phyloP scores from a whole-genome alignment of 495 filamentous ascomycete genomes.

The Podospora tetraspora region DNA sequence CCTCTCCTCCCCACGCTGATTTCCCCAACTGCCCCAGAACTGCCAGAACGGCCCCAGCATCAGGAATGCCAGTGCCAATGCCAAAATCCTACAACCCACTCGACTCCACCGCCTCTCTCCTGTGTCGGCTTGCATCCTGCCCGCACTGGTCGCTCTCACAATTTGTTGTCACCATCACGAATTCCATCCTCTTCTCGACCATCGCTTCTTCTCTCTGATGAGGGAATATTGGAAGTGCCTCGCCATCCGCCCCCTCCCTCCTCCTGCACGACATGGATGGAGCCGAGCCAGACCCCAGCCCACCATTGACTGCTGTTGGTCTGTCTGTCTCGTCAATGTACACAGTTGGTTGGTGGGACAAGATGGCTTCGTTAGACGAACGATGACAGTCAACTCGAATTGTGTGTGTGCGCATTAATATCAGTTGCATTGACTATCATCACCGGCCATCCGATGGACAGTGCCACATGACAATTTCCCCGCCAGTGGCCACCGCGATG shows the following conservation, averaged over 20 bases:
- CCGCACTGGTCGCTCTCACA: not conserved
- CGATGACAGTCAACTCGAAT: not conserved
- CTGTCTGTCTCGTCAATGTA: not conserved
- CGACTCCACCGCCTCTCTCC: not conserved
- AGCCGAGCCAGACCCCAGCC: slow-evolving; percentile 1
- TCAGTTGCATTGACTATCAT: slow-evolving; percentile 27
- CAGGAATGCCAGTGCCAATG: not conserved
- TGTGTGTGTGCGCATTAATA: slow-evolving; percentile 19
- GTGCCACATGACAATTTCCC: slow-evolving; percentile 26
- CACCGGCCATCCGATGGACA: slow-evolving; percentile 16
- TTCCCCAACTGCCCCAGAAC: not conserved
- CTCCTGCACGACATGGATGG: not conserved
- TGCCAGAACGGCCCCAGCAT: not conserved
- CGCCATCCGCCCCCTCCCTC: not conserved
- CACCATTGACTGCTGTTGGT: too few relatives aligned
- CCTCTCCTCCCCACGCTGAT: not conserved
- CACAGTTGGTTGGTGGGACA: too few relatives aligned
- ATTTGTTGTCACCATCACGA: not conserved
- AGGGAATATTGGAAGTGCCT: not conserved
- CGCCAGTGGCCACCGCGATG: not conserved
- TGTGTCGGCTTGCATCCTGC: not conserved
- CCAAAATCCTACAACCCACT: not conserved
- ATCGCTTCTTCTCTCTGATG: not conserved
- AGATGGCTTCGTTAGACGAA: slow-evolving; percentile 14
- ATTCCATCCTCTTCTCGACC: not conserved